Percentiles rank a stretch among this genome's conserved stretches.
phyloP scores from a whole-genome alignment of 108 stramenopile species.

The Fragilariopsis cylindrus region DNA sequence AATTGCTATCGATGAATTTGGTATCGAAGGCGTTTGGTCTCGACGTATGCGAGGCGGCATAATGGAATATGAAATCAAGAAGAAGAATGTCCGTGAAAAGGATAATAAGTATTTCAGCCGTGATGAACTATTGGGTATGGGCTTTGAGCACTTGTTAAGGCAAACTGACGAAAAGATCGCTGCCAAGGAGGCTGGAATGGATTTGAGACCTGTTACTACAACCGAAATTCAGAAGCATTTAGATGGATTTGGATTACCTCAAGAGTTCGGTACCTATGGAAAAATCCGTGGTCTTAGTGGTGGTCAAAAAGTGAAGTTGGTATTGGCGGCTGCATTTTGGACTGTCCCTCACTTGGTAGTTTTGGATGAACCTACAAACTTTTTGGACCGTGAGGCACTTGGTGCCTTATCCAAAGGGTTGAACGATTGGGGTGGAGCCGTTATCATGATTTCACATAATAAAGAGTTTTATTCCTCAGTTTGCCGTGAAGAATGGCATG shows the following conservation, averaged over 20 bases:
- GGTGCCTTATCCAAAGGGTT: slow-evolving; percentile 92
- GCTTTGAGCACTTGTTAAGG: slow-evolving; percentile 85
- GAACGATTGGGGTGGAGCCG: slow-evolving; percentile 95
- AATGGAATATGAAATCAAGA: slow-evolving; percentile 95
- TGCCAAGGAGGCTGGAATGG: slow-evolving; percentile 91
- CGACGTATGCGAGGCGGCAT: slow-evolving; percentile 85
- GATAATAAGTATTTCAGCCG: slow-evolving; percentile 89
- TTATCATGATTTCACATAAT: slow-evolving; percentile 98
- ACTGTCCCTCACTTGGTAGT: slow-evolving; percentile 96
- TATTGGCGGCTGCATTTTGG: slow-evolving; percentile 98
- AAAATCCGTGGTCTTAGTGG: slow-evolving; percentile 95
- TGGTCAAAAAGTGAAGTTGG: slow-evolving; percentile 98
- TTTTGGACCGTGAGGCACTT: slow-evolving; percentile 95
- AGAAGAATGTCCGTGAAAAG: slow-evolving; percentile 84
- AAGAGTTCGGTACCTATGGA: slow-evolving; percentile 97
- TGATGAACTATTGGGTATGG: slow-evolving; percentile 82
- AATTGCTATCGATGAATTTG: slow-evolving; percentile 86
- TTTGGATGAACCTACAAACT: slow-evolving; percentile 99
- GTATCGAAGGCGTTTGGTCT: slow-evolving; percentile 94
- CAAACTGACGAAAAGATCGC: slow-evolving; percentile 95
- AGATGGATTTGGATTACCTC: slow-evolving; percentile 94
- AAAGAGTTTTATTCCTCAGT: slow-evolving; percentile 93
- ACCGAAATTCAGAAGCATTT: slow-evolving; percentile 95
- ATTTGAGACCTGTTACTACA: slow-evolving; percentile 88
- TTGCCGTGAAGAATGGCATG: slow-evolving; percentile 96